Evolutionary conservation across 805 yeast genomes (phyloP), one percentile per base, ranked within the genome.

Genomic region (Teunomyces barrocoloradensis): DNA sequence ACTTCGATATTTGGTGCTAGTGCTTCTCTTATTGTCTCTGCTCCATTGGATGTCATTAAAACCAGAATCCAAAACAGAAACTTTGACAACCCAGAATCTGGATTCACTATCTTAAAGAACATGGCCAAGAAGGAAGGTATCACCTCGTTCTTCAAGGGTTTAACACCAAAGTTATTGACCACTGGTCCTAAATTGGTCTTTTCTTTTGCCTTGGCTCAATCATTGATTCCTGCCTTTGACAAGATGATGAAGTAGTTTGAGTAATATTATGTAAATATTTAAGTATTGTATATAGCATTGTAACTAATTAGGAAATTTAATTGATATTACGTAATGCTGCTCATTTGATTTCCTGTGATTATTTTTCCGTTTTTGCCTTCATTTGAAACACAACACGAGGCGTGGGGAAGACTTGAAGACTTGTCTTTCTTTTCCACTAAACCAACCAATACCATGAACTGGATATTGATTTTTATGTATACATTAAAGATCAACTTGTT

Each of bases 121-220:
- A 94, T 95, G 86, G 80, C 85, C 51, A 87, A 82, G 67, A 89
- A 87, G 64, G 99, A 94, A 75, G 99, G 98, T 53, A 43, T 88
- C 51, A 60, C 90, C 25, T 79, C 97, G 12, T 94, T 92, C 75
- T 92, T 94, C 81, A 92, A 92, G 75, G 99, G 99, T 39, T 80
- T 94, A 64, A 88, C 96, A 50, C 99, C 99, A 52, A 94, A 94
- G 73, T 80, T 94, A 63, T 80, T 94, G 68, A 94, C 99, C 42
- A 91, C 99, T 30, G 99, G 99, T 57, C 99, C 99, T 47, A 94
- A 94, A 75, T 81, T 94, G 61, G 99, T 94, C 46, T 94, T 94
- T 69, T 89, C 96, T n/a, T 92, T 92, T 65, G 99, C 99, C 7
- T 74, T 92, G 68, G 99, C 99, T 38, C 99, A 92, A 75, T 80